Evolutionary conservation across 208 protist genomes (phyloP), one percentile per base, ranked within the genome.

Genomic region (Leishmania lainsoni): DNA sequence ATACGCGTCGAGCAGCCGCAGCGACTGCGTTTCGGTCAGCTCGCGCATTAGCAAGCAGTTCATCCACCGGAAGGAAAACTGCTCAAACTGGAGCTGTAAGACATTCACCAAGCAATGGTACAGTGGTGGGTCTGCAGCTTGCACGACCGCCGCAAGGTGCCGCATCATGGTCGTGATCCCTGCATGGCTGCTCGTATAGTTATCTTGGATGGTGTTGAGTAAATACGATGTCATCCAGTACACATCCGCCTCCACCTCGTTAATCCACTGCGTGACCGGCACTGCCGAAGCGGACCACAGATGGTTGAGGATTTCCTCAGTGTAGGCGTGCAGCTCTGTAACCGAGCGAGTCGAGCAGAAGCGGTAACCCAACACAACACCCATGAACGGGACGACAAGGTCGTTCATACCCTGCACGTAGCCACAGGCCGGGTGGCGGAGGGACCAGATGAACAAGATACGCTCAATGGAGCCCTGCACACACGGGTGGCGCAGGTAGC

Each of bases 341-440:
- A 95, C 76, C 48, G 87, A 91, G 29, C 89, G 83, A 16, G 83
- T 86, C 17, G 83, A 48, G 73, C 90, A 91, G 83, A 93, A 89
- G 48, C 78, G 79, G 45, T 86, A 75, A 26, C 89, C 88, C n/a
- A 97, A 70, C 48, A 97, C 95, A 8, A 97, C 95, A 58, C 85
- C 90, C 79, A 98, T 90, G 80, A 99, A 99, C 0, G 97, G 97
- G 54, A 93, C 91, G 0, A 97, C 84, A 49, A 99, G 75, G 85
- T 99, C 97, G 75, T 99, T 98, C 83, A 99, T 97, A 32, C 97
- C 97, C 89, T 99, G 96, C 70, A 98, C 97, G 81, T 99, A 98
- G 32, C 96, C 97, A 73, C 89, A 96, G 1, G 97, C 98, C 5
- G 98, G 96, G 89, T 99, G 97, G 51, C 96, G 93, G 35, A 98